Base-by-base conservation (phyloP, 2,329 filamentous ascomycete genomes). In the Aspergillus flavus region DNA sequence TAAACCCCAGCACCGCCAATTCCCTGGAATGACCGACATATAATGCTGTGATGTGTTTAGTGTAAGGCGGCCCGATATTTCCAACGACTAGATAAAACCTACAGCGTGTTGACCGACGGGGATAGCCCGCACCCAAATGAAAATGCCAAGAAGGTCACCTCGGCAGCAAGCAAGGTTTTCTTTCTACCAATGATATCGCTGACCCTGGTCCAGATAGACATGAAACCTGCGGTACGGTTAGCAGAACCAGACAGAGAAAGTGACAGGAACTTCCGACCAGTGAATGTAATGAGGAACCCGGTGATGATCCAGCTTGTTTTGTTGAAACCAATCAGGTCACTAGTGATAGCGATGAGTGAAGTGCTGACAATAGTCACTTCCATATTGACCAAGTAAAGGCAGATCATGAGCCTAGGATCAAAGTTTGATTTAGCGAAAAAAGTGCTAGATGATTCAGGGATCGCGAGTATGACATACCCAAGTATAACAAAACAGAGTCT, bases 361-460 rank as follows among this genome's bases (percentile, higher is more conserved):
- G 76, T 78, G 63, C 75, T 78, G 4, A 76, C 74, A 30, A 78
- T 73, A 4, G 75, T 72, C n/a, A 73, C 67, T 61, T 78, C 73
- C 23, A 78, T 36, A 53, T 74, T 76, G 19, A 72, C 70, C 16
- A 78, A 67, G 43, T 74, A 78, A 55, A 73, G 71, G 10, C 71
- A 62, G 58, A 72, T 69, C 55, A 74, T 57, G 21, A 72, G 65
- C 32, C 75, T 71, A n/a, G 28, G 30, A 53, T 19, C 50, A 53
- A 21, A 3, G 2, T 41, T n/a, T 41, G 14, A 1, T 2, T 28
- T 19, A 26, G 48, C 10, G 14, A 7, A n/a, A 9, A 5, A 11
- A 7, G 28, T n/a, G 3, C 34, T n/a, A 9, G 1, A 30, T 32
- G 26, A 12, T 9, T n/a, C 3, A 19, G 48, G 26, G n/a, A 19